Conservation (phyloP, 2,329 filamentous ascomycete genomes). For the Furcasterigmium furcatum region DNA sequence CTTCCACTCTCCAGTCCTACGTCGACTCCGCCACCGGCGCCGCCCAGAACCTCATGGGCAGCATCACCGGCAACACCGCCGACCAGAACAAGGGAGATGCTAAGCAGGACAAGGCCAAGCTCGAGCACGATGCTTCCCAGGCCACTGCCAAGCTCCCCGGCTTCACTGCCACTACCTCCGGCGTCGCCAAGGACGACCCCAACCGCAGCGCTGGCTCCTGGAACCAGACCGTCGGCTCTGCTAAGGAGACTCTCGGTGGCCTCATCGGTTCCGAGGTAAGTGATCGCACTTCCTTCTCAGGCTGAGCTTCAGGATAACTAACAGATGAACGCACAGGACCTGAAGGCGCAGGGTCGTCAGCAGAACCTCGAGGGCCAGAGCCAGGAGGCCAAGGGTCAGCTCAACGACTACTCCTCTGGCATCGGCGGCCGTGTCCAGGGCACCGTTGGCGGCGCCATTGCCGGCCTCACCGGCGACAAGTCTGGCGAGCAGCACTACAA, state of each 20-base stretch:
- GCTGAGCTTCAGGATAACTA: background rate
- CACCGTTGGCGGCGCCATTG: conserved; percentile 65
- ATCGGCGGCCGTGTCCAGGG: conserved; percentile 66
- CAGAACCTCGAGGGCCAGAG: conserved; percentile 80
- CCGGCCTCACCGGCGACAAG: conserved; percentile 70
- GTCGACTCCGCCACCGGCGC: conserved; percentile 70
- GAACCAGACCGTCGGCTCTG: conserved; percentile 86
- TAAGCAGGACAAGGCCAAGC: conserved; percentile 62
- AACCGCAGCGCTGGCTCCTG: conserved; percentile 71
- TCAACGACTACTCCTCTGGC: conserved; percentile 70
- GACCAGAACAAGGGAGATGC: conserved; percentile 64
- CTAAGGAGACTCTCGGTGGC: conserved; percentile 78
- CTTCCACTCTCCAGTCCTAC: conserved; percentile 78
- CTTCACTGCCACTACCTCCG: conserved; percentile 64
- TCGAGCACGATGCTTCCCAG: conserved; percentile 72
- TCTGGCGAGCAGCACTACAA: conserved; percentile 63
- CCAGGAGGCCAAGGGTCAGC: conserved; percentile 79
- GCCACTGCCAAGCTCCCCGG: conserved; percentile 72
- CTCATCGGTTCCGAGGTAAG: conserved; percentile 68
- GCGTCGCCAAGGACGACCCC: conserved; percentile 68
- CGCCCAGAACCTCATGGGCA: conserved; percentile 69
- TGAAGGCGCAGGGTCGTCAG: conserved; percentile 71
- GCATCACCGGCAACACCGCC: conserved; percentile 66
- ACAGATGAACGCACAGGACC: conserved; percentile 32
- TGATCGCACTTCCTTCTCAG: conserved; percentile 4